A percentile compares a stretch with the other conserved stretches of the same genome.
These are phyloP conservation scores for Kodamaea restingae DNA, from an alignment of 805 yeast species.

Conservation along the genomic window DNA sequence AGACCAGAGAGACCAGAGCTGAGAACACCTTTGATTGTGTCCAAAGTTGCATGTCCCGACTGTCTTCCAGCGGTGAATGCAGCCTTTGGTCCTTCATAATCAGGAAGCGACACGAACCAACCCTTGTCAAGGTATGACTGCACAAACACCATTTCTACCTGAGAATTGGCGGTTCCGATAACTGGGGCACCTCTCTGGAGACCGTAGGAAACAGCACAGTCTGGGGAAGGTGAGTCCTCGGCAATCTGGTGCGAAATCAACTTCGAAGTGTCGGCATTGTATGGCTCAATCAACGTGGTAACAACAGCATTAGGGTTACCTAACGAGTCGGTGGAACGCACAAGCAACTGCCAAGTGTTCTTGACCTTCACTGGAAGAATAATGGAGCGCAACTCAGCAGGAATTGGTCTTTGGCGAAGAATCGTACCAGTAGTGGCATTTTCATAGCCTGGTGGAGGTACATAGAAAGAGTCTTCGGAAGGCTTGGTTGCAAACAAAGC, in stretches of 20 bases:
- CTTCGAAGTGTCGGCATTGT: conserved; percentile 24
- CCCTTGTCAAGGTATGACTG: conserved; percentile 21
- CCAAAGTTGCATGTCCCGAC: conserved; percentile 29
- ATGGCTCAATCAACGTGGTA: conserved; percentile 28
- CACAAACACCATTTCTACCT: conserved; percentile 15
- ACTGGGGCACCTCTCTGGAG: conserved; percentile 14
- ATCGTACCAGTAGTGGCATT: conserved; percentile 12
- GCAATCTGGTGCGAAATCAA: conserved; percentile 26
- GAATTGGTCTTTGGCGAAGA: conserved; percentile 11
- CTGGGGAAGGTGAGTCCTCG: conserved; percentile 23
- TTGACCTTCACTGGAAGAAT: conserved; percentile 10
- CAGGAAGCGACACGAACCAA: conserved; percentile 31
- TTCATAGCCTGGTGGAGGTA: conserved; percentile 15
- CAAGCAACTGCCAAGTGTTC: conserved; percentile 13
- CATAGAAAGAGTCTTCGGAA: conserved; percentile 14
- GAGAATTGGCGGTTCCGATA: conserved; percentile 12
- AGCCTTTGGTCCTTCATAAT: conserved; percentile 32
- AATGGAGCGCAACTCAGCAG: conserved; percentile 11
- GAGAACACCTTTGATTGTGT: conserved; percentile 28
- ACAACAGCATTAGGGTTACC: conserved; percentile 25
- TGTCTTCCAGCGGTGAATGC: conserved; percentile 30
- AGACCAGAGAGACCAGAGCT: conserved; percentile 13
- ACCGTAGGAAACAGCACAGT: conserved; percentile 28
- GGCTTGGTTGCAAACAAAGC: not conserved
- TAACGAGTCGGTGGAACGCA: conserved; percentile 17